phyloP scores from a whole-genome alignment of 306 rosid species.

The Comarum palustre region DNA sequence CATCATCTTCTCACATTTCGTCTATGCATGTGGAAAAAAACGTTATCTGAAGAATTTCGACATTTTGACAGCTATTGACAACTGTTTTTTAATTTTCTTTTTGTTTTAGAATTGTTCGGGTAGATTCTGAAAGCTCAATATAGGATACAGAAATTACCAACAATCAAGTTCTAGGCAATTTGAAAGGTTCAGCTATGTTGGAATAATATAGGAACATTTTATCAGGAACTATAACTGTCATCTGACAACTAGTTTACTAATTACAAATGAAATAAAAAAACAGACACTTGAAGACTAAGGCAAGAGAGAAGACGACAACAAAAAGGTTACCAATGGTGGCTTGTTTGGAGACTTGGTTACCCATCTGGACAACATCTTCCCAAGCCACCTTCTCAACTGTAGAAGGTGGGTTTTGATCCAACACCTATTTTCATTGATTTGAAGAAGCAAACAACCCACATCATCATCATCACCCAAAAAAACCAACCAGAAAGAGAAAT shows the following conservation, averaged over 20 bases:
- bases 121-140: background rate
- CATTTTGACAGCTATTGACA: background rate
- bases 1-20: background rate
- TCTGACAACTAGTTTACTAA: background rate
- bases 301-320: too few species aligned
- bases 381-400: conserved; percentile 60
- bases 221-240: too few species aligned
- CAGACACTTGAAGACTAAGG: background rate
- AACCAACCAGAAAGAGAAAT: background rate
- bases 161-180: background rate
- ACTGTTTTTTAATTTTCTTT: background rate
- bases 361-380: conserved; percentile 70
- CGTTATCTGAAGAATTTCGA: background rate
- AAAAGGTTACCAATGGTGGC: conserved; percentile 65
- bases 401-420: conserved; percentile 64
- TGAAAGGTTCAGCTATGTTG: background rate
- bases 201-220: too few species aligned
- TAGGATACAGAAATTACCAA: background rate
- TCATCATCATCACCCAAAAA: background rate
- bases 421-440: conserved; percentile 37
- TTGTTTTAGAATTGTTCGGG: background rate
- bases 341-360: conserved; percentile 68
- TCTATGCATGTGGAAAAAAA: background rate
- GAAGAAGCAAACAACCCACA: conserved; percentile 5
- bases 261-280: background rate